A percentile compares a stretch with the other conserved stretches of the same genome.
These are phyloP conservation scores for Drechslerella stenobrocha DNA, from an alignment of 2,329 filamentous ascomycete species.

Conservation along the genomic window DNA sequence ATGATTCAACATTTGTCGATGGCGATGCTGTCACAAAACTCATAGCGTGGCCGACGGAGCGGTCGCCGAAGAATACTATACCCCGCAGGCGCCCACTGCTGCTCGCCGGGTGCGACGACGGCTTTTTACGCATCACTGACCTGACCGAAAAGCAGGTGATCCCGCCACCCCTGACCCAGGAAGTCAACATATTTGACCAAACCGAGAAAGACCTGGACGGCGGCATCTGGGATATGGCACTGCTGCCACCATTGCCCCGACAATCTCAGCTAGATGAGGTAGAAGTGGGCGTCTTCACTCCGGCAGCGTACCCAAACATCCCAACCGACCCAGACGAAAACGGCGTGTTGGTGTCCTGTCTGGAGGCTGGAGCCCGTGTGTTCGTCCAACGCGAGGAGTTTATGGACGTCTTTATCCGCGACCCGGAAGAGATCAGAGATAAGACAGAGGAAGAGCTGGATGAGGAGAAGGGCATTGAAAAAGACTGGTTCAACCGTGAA, in stretches of 20 bases:
- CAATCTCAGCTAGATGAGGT: slow-evolving; percentile 39
- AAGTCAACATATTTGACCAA: slow-evolving; percentile 41
- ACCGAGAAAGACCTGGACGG: slow-evolving; percentile 47
- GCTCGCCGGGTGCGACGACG: slow-evolving; percentile 46
- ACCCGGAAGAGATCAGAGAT: slow-evolving; percentile 33
- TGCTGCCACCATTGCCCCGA: slow-evolving; percentile 47
- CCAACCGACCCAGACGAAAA: slow-evolving; percentile 44
- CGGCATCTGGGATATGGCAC: slow-evolving; percentile 44
- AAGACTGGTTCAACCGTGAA: slow-evolving; percentile 49
- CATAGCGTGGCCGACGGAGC: slow-evolving; percentile 48
- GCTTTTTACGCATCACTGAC: slow-evolving; percentile 42
- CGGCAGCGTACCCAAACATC: slow-evolving; percentile 35
- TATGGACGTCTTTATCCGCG: slow-evolving; percentile 48
- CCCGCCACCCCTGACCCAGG: slow-evolving; percentile 43
- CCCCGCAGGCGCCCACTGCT: slow-evolving; percentile 46
- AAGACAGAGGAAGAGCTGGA: slow-evolving; percentile 42
- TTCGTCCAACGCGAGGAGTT: slow-evolving; percentile 50
- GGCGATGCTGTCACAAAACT: slow-evolving; percentile 42
- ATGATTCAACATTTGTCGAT: slow-evolving; percentile 29
- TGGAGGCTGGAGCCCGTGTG: slow-evolving; percentile 45
- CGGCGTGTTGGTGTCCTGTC: slow-evolving; percentile 44
- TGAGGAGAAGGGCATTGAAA: slow-evolving; percentile 47
- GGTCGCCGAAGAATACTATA: slow-evolving; percentile 44
- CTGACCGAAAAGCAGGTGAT: slow-evolving; percentile 42
- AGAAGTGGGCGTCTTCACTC: slow-evolving; percentile 47